Conservation (phyloP, 805 yeast species). For the Tanozyma kutaoensis region DNA sequence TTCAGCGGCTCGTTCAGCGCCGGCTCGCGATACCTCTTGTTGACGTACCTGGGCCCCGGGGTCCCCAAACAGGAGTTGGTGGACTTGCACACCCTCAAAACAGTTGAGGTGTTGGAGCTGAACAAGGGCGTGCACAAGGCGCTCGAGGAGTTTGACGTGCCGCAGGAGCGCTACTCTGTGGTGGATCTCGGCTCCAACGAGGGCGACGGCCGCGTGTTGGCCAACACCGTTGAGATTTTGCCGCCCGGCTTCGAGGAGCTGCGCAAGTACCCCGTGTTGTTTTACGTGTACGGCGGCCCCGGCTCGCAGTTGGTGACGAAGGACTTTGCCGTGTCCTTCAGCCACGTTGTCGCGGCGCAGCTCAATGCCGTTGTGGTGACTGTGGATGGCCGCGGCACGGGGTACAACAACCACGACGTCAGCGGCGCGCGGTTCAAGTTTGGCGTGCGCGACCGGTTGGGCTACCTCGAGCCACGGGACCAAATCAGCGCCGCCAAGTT, state of each 20-base stretch:
- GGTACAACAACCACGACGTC: slow-evolving; percentile 48
- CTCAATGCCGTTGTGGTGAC: slow-evolving; percentile 80
- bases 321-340: slow-evolving; percentile 46
- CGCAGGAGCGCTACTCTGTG: slow-evolving; percentile 39
- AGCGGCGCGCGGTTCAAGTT: slow-evolving; percentile 46
- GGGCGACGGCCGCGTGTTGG: slow-evolving; percentile 29
- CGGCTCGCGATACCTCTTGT: slow-evolving; percentile 59
- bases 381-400: slow-evolving; percentile 96
- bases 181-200: slow-evolving; percentile 39
- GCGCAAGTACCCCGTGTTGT: slow-evolving; percentile 70
- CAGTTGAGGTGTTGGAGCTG: slow-evolving; percentile 29
- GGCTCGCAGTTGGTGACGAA: slow-evolving; percentile 75
- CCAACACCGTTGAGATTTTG: slow-evolving; percentile 61
- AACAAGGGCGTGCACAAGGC: slow-evolving; percentile 29
- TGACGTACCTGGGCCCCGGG: slow-evolving; percentile 67
- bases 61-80: slow-evolving; percentile 70
- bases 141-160: slow-evolving; percentile 38
- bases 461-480: slow-evolving; percentile 72
- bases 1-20: slow-evolving; percentile 64
- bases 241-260: slow-evolving; percentile 59
- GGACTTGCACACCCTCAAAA: slow-evolving; percentile 17
- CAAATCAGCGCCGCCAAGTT: slow-evolving; percentile 74
- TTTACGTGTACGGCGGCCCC: slow-evolving; percentile 93
- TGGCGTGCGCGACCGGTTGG: slow-evolving; percentile 69
- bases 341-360: slow-evolving; percentile 65